Evolutionary conservation across 129 eudicot genomes (phyloP), one percentile per base, ranked within the genome.

Genomic region (Artemisia tridentata): DNA sequence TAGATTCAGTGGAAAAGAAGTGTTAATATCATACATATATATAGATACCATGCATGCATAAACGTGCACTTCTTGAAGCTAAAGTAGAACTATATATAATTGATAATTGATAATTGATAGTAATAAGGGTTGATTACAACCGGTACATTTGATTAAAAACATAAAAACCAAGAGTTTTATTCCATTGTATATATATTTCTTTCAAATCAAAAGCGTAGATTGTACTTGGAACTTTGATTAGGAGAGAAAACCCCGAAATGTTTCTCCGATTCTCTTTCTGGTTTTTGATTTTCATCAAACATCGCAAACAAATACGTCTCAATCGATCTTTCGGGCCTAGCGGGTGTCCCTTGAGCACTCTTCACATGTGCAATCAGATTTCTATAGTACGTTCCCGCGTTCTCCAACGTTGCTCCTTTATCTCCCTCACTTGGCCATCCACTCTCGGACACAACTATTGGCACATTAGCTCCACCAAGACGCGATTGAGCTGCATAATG

Each of bases 341-440:
- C 74, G 1, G 91, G 91, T 0, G 85, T 80, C 23, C 97, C 75
- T 2, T n/a, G 20, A 5, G 2, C 78, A 7, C 12, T 18, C n/a
- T 53, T 75, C 15, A 79, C 84, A 67, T 83, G 80, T 19, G 38
- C 27, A 48, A 85, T 69, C 81, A 87, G 16, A 11, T 78, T 81
- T 5, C 58, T 29, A 52, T 79, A 82, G 16, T 81, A 85, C 19
- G 65, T 75, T 27, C 63, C 17, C 4, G 95, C 95, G 31, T 80
- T 76, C 0, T 55, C 67, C 0, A 63, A 5, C 2, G 60, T 72
- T 1, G 96, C 73, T 3, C 57, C 76, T 0, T 18, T 11, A 6
- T 83, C 88, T 1, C 95, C 89, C 0, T 67, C 83, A 2, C 83
- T 53, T 3, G 89, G 95, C 97, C 95, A 91, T 12, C 95, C 95